Conservation (phyloP, 31 red algal genomes). For the Asparagopsis taxiformis region DNA sequence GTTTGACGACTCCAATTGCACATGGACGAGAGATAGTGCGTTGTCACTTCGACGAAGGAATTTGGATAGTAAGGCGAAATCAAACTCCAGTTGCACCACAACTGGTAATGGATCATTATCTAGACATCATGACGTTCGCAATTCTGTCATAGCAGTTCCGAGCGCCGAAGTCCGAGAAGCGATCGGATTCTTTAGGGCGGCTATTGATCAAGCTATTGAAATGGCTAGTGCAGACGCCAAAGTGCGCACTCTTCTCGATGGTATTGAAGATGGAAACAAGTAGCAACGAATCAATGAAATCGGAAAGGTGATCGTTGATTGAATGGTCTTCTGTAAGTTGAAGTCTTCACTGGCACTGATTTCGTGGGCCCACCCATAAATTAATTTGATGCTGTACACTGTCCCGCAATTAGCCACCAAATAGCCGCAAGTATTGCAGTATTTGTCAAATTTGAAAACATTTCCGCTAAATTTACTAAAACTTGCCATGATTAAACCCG, state of each 20-base stretch:
- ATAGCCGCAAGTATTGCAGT: too few species aligned
- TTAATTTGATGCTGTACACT: too few species aligned
- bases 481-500: too few species aligned
- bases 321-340: too few species aligned
- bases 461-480: too few species aligned
- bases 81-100: background rate
- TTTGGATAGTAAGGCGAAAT: constrained; percentile 3
- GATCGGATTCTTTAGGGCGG: constrained; percentile 40
- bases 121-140: constrained; percentile 2
- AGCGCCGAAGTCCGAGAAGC: constrained; percentile 51
- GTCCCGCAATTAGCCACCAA: too few species aligned
- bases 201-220: constrained; percentile 50
- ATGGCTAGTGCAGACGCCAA: constrained; percentile 25
- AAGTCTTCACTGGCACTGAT: too few species aligned
- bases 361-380: too few species aligned
- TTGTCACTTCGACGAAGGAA: constrained; percentile 18
- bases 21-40: background rate
- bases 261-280: background rate
- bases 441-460: too few species aligned
- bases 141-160: constrained; percentile 33
- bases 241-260: constrained; percentile 13
- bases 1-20: constrained; percentile 6
- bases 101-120: constrained; percentile 2
- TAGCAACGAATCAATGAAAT: background rate
- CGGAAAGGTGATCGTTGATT: background rate